Percentiles rank a stretch among this genome's conserved stretches.
Conservation (phyloP, 2,329 filamentous ascomycete genomes). For the Xylariaceae sp. region DNA sequence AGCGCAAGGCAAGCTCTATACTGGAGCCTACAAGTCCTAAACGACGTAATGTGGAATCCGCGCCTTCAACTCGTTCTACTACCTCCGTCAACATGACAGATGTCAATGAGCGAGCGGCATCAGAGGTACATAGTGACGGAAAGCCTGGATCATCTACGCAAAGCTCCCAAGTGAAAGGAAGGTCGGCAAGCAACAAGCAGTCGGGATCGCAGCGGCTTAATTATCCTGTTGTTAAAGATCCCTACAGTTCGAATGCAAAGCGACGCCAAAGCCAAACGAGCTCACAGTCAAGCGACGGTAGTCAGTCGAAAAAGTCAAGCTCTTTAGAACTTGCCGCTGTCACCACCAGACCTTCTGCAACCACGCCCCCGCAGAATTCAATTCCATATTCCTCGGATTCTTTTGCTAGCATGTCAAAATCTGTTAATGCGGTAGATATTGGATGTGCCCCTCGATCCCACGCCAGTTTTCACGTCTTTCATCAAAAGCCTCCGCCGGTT, state of each 20-base stretch:
- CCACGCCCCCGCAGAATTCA: constrained; percentile 12
- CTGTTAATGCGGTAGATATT: constrained; percentile 19
- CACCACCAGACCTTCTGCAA: constrained; percentile 11
- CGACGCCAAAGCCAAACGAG: constrained; percentile 59
- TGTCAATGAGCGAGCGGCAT: constrained; percentile 2
- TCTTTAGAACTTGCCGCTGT: constrained; percentile 30
- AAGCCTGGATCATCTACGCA: constrained; percentile 23
- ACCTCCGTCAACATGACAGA: neutral
- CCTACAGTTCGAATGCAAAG: constrained; percentile 58
- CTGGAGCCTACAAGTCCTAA: constrained; percentile 22
- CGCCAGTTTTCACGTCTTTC: constrained; percentile 31
- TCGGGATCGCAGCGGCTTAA: constrained; percentile 42
- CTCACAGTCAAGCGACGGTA: constrained; percentile 45
- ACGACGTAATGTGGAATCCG: constrained; percentile 29
- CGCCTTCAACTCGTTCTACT: constrained; percentile 6
- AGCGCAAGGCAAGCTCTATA: constrained; percentile 22
- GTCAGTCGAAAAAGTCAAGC: constrained; percentile 32
- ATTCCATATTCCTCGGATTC: constrained; percentile 19
- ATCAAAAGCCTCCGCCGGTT: constrained; percentile 32
- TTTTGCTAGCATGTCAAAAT: constrained; percentile 11
- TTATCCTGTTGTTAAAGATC: constrained; percentile 75
- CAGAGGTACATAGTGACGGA: neutral
- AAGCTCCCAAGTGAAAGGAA: constrained; percentile 14
- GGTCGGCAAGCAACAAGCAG: constrained; percentile 38
- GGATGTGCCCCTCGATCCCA: constrained; percentile 25